Base-by-base conservation (phyloP, 495 filamentous ascomycete species). In the Penicillium salamii region DNA sequence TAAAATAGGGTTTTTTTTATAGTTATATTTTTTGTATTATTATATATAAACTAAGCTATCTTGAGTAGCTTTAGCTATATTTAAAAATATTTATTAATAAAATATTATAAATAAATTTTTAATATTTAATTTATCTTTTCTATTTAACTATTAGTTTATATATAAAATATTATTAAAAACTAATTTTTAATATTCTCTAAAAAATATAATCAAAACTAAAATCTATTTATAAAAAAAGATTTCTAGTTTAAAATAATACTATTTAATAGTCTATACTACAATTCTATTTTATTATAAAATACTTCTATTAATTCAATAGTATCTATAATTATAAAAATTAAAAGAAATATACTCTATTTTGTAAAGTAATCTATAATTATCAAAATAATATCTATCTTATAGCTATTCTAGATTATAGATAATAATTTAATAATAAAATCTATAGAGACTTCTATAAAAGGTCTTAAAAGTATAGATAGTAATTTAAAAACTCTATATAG, bases 111-210 rank as follows among this genome's bases (percentile, higher is more conserved):
- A 20, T 46, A 46, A n/a, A 26, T 39, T 20, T 54, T 19, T 20
- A 43, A 15, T 13, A 17, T 34, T 35, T 53, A 35, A 18, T 47
- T 53, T 15, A 24, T 35, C n/a, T 35, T 43, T 36, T 62, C 43
- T 13, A 46, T 62, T 52, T 59, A 43, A 5, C 45, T 49, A 50
- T 65, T 45, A 12, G 51, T 42, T 34, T 50, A 67, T 72, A 37
- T n/a, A 42, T 43, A 42, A 37, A 54, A 35, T 11, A 31, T 6
- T 24, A 38, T 43, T 15, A 31, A 37, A 43, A 49, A 17, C n/a
- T 23, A 26, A 28, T 29, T 37, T 23, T 40, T 50, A 20, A 55
- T 54, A 24, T 17, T 17, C 21, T 43, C 3, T 7, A 35, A 17
- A 21, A 39, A 46, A 34, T 38, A 54, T 11, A 63, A 12, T 15